Evolutionary conservation across 352 stramenopile species (phyloP), one percentile per base, ranked within the genome.

Genomic region (Phytopythium helicoides): DNA sequence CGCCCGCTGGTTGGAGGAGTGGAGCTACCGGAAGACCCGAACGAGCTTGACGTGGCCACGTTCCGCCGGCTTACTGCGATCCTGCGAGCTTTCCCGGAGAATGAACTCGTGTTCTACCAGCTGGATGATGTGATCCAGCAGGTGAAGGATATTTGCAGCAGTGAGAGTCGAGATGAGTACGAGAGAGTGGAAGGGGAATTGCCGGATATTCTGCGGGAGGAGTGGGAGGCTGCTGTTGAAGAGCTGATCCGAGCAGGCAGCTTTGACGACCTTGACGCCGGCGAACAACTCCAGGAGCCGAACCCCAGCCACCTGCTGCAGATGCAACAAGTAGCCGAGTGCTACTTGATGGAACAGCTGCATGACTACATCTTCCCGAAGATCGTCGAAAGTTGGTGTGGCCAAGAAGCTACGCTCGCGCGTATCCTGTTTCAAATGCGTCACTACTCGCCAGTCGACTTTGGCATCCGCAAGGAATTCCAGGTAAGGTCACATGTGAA

Each of bases 281-380:
- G 52, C 22, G 31, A 25, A 18, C n/a, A 3, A n/a, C 45, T 16
- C 16, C 19, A 19, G 6, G 25, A 19, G 15, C 44, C 22, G 18
- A 23, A 18, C 15, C 45, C 58, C 39, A 58, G 48, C 40, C 76
- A 89, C 44, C 47, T 81, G 35, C 52, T 92, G 23, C 77, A 83
- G 60, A 87, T 90, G 45, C 73, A 89, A 26, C 82, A 92, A 14
- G 79, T 89, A 3, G 76, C 90, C 37, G 82, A 92, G 70, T 90
- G 77, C 57, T 92, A 89, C 55, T 56, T 92, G 49, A 86, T 89
- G 69, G 79, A 90, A 56, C 62, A 79, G 52, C 51, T 89, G 15
- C 80, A 92, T 35, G 62, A 69, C 11, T 47, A 68, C 11, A 56
- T 90, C 37, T 89, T 92, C 19, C 65, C 73, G 3, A 56, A 54